phyloP scores from a whole-genome alignment of 2,329 filamentous ascomycete species.

The Blastomyces emzantsi region DNA sequence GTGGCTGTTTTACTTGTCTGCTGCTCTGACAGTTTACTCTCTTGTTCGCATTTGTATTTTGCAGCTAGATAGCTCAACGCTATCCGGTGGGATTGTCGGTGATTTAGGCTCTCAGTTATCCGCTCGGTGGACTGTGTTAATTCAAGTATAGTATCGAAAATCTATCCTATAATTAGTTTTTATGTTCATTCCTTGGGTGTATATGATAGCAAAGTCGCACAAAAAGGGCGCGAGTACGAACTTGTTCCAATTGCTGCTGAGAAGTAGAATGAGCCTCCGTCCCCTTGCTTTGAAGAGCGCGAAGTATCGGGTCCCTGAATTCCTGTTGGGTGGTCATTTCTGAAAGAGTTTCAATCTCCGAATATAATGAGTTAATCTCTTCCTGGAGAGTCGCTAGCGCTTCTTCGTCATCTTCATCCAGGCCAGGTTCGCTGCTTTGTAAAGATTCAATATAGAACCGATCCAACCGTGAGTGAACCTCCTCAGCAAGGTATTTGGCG shows the following conservation, averaged over 20 bases:
- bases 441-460: slow-evolving; percentile 30
- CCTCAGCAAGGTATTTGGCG: slow-evolving; percentile 28
- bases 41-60: slow-evolving; percentile 27
- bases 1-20: slow-evolving; percentile 18
- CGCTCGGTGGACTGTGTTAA: slow-evolving; percentile 28
- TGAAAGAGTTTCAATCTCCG: slow-evolving; percentile 33
- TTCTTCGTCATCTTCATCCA: slow-evolving; percentile 9
- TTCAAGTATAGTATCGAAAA: slow-evolving; percentile 26
- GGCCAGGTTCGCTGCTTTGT: background rate
- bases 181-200: background rate
- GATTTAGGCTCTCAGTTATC: slow-evolving; percentile 23
- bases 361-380: slow-evolving; percentile 33
- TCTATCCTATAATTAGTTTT: slow-evolving; percentile 20
- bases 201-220: slow-evolving; percentile 23
- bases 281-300: slow-evolving; percentile 27
- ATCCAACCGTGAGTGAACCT: slow-evolving; percentile 33
- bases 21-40: slow-evolving; percentile 13
- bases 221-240: slow-evolving; percentile 24
- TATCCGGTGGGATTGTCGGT: slow-evolving; percentile 29
- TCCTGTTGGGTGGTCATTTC: slow-evolving; percentile 37
- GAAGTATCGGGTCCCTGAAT: slow-evolving; percentile 33
- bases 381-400: slow-evolving; percentile 24
- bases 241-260: slow-evolving; percentile 29
- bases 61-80: slow-evolving; percentile 26
- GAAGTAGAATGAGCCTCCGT: slow-evolving; percentile 23